Conservation (phyloP, 2,329 filamentous ascomycete species). For the Neonectria hederae region DNA sequence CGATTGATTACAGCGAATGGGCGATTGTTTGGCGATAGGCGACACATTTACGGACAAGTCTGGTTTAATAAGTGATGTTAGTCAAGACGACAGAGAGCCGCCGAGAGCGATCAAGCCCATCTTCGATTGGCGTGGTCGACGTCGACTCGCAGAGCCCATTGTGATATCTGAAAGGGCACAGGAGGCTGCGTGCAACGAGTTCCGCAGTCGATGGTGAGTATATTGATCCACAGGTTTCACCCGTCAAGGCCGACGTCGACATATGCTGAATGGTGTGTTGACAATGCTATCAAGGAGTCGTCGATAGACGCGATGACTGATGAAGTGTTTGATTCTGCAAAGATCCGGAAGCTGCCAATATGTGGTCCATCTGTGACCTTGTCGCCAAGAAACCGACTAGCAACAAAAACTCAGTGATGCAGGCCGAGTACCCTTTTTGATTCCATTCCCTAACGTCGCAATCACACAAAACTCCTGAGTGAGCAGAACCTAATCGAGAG, state of each 20-base stretch:
- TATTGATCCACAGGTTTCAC: constrained; percentile 48
- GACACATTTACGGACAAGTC: constrained; percentile 47
- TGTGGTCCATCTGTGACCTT: constrained; percentile 49
- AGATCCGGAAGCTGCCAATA: constrained; percentile 52
- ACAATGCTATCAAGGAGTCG: constrained; percentile 50
- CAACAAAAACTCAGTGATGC: constrained; percentile 49
- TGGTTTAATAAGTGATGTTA: constrained; percentile 43
- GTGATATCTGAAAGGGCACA: constrained; percentile 44
- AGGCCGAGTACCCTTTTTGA: constrained; percentile 49
- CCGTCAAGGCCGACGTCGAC: constrained; percentile 47
- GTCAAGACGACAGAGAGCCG: constrained; percentile 37
- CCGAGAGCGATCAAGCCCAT: constrained; percentile 28
- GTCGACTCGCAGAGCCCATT: constrained; percentile 40
- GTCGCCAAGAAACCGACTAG: constrained; percentile 51
- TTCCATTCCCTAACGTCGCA: constrained; percentile 50
- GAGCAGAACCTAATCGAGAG: constrained; percentile 45
- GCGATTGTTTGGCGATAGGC: constrained; percentile 41
- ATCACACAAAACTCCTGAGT: constrained; percentile 50
- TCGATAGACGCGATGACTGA: constrained; percentile 51
- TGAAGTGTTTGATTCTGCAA: constrained; percentile 53
- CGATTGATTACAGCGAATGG: constrained; percentile 46
- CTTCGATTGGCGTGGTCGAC: constrained; percentile 41
- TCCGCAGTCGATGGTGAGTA: constrained; percentile 46
- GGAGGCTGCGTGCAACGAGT: constrained; percentile 42
- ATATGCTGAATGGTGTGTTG: constrained; percentile 48